phyloP scores from a whole-genome alignment of 306 rosid genomes.

The Sesbania bispinosa region DNA sequence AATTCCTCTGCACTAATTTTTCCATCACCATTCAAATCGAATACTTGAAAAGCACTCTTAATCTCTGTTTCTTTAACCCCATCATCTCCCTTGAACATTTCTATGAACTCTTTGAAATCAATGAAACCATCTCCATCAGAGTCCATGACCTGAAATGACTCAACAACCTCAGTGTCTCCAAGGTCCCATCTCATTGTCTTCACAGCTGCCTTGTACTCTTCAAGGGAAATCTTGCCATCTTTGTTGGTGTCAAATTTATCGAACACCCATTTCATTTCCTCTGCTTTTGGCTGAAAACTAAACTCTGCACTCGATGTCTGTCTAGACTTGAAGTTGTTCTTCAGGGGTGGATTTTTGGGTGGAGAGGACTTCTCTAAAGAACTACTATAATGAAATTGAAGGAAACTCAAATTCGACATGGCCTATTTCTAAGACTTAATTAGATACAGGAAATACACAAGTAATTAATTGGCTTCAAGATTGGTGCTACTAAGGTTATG shows the following conservation, averaged over 20 bases:
- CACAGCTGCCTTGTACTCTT: constrained; percentile 64
- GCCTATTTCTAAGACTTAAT: too few species aligned
- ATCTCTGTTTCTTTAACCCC: constrained; percentile 41
- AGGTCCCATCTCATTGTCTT: constrained; percentile 40
- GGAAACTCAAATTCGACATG: constrained; percentile 47
- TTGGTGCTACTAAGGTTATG: not conserved
- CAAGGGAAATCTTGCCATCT: constrained; percentile 61
- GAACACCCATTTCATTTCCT: constrained; percentile 72
- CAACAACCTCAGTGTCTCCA: constrained; percentile 44
- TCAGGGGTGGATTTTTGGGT: constrained; percentile 9
- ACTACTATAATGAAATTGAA: constrained; percentile 36
- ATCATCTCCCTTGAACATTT: constrained; percentile 42
- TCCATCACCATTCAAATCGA: constrained; percentile 77
- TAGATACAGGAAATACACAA: not conserved
- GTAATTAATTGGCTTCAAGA: not conserved
- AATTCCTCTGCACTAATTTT: constrained; percentile 77
- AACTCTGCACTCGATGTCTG: constrained; percentile 2
- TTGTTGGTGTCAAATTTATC: constrained; percentile 66
- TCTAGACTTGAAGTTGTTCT: constrained; percentile 34
- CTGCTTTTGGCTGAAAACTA: constrained; percentile 38
- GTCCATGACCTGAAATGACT: constrained; percentile 52
- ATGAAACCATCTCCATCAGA: constrained; percentile 69
- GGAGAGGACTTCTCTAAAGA: constrained; percentile 25
- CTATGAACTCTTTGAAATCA: constrained; percentile 62
- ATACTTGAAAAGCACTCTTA: constrained; percentile 58